phyloP scores from a whole-genome alignment of 495 filamentous ascomycete species.

The Friedmanniomyces endolithicus region DNA sequence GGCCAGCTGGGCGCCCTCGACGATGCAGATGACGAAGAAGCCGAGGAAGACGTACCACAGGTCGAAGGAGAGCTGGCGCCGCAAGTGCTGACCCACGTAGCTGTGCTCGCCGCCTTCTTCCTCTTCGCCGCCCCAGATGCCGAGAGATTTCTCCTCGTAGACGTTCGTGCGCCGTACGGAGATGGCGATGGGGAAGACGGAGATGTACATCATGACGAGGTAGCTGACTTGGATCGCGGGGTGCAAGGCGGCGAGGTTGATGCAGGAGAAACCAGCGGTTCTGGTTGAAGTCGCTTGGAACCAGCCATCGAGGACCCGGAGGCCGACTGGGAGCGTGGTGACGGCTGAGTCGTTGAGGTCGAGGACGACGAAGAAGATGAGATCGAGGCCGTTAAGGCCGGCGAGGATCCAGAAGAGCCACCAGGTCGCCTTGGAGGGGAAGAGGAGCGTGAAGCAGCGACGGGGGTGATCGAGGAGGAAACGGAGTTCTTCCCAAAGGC shows the following conservation, averaged over 20 bases:
- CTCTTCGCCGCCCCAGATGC: conserved; percentile 52
- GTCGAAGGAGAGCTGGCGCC: conserved; percentile 83
- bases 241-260: conserved; percentile 65
- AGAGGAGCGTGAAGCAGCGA: conserved; percentile 87
- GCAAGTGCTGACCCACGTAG: conserved; percentile 79
- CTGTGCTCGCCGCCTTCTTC: conserved; percentile 42
- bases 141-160: conserved; percentile 88
- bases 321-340: conserved; percentile 47
- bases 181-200: conserved; percentile 89
- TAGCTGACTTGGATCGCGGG: conserved; percentile 91
- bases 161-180: conserved; percentile 88
- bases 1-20: conserved; percentile 56
- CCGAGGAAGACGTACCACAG: conserved; percentile 89
- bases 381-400: conserved; percentile 64
- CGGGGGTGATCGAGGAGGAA: conserved; percentile 91
- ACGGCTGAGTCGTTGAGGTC: conserved; percentile 64
- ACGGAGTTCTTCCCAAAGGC: conserved; percentile 72
- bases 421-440: conserved; percentile 84
- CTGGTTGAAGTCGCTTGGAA: conserved; percentile 81
- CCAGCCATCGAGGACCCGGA: conserved; percentile 65
- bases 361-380: conserved; percentile 80
- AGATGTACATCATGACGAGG: conserved; percentile 99
- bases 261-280: conserved; percentile 74
- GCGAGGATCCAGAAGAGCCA: conserved; percentile 86
- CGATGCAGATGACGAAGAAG: conserved; percentile 74